Conservation (phyloP, 2,329 filamentous ascomycete species). For the Pseudocercospora eumusae region DNA sequence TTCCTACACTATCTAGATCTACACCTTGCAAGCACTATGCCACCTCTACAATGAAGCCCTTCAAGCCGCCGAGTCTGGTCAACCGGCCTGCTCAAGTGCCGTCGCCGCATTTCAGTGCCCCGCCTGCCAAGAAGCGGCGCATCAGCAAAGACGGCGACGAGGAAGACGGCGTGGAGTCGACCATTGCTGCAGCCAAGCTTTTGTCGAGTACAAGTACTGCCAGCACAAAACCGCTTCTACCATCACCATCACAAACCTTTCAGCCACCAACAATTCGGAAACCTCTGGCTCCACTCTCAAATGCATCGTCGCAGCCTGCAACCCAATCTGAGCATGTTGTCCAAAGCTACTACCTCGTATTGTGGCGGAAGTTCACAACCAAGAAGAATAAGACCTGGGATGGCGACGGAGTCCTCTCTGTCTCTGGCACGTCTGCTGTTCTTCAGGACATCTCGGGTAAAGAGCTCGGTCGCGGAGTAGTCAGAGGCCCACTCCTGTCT, state of each 20-base stretch:
- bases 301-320: slow-evolving; percentile 21
- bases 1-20: no score
- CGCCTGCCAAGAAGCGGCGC: slow-evolving; percentile 47
- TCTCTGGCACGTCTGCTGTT: slow-evolving; percentile 59
- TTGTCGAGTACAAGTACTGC: slow-evolving; percentile 22
- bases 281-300: slow-evolving; percentile 35
- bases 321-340: slow-evolving; percentile 25
- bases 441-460: slow-evolving; percentile 65
- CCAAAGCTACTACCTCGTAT: slow-evolving; percentile 47
- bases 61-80: slow-evolving; percentile 34
- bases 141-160: slow-evolving; percentile 40
- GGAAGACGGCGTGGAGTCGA: slow-evolving; percentile 29
- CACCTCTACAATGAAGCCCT: slow-evolving; percentile 37
- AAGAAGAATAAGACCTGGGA: slow-evolving; percentile 81
- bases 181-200: slow-evolving; percentile 34
- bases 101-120: slow-evolving; percentile 28
- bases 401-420: slow-evolving; percentile 66
- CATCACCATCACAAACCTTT: slow-evolving; percentile 27
- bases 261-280: slow-evolving; percentile 32
- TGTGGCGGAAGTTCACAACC: slow-evolving; percentile 65
- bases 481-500: slow-evolving; percentile 58
- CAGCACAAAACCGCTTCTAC: slow-evolving; percentile 30
- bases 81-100: slow-evolving; percentile 18
- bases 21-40: background rate
- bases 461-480: slow-evolving; percentile 61